Conservation (phyloP, 257 asterid species). For the Solanum infundibuliforme region DNA sequence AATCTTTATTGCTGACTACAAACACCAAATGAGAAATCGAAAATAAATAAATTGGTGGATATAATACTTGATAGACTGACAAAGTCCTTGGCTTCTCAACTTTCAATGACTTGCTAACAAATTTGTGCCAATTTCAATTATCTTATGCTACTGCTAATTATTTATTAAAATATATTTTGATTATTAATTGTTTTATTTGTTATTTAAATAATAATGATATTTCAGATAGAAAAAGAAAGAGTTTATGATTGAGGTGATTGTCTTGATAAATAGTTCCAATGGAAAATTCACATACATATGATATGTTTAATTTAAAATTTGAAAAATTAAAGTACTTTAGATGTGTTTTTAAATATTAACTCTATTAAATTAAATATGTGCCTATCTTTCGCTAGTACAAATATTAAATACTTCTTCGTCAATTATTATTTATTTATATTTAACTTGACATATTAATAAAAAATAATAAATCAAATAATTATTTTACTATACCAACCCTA, state of each 20-base stretch:
- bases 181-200: neutral
- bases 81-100: neutral
- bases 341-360: neutral
- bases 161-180: no score
- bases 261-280: neutral
- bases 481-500: neutral
- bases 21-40: no score
- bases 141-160: no score
- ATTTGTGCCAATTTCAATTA: no score
- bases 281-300: no score
- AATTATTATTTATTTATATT: neutral
- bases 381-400: neutral
- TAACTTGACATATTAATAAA: no score
- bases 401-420: neutral
- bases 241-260: neutral
- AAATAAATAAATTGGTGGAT: no score
- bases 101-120: neutral
- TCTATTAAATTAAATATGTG: neutral
- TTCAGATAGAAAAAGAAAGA: no score
- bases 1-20: no score
- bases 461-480: no score
- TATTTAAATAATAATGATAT: rapidly evolving
- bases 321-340: no score
- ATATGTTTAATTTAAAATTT: no score
- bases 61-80: neutral